Evolutionary conservation across 495 filamentous ascomycete species (phyloP).

Genomic region (Diplogelasinospora grovesii): DNA sequence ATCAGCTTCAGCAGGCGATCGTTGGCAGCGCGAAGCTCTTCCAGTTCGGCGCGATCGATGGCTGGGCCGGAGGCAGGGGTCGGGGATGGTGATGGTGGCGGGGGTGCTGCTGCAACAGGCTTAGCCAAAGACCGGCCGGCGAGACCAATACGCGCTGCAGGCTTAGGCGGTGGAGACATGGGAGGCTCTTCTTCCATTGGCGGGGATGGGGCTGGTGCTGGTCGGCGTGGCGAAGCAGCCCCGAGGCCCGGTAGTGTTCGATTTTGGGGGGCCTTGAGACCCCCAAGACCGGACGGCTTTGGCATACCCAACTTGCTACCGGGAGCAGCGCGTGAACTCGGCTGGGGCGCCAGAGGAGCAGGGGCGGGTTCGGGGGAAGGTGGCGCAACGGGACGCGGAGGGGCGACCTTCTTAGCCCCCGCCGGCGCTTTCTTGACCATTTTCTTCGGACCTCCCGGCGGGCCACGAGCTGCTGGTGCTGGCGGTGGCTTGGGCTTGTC

Average conservation of each 20-base stretch:
- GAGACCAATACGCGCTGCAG: conserved; percentile 61
- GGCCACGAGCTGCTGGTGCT: conserved; percentile 54
- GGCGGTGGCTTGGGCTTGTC: conserved; percentile 83
- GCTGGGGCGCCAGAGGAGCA: conserved; percentile 47
- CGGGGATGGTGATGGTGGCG: conserved; percentile 37
- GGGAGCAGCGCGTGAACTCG: conserved; percentile 52
- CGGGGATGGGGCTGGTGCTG: conserved; percentile 45
- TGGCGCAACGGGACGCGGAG: conserved; percentile 38
- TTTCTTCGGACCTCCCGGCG: conserved; percentile 46
- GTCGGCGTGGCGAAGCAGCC: conserved; percentile 56
- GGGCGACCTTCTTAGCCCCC: conserved; percentile 39
- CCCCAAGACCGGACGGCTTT: conserved; percentile 61
- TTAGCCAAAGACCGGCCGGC: conserved; percentile 84
- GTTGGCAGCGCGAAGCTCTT: conserved; percentile 76
- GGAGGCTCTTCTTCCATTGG: conserved; percentile 48
- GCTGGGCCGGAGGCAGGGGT: conserved; percentile 53
- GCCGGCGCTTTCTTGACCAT: conserved; percentile 38
- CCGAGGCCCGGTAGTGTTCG: conserved; percentile 50
- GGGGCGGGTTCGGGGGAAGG: conserved; percentile 31
- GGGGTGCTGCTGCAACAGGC: conserved; percentile 42
- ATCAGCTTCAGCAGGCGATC: conserved; percentile 64
- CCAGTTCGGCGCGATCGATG: conserved; percentile 79
- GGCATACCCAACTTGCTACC: conserved; percentile 56
- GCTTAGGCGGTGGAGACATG: conserved; percentile 34
- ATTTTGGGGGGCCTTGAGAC: conserved; percentile 65